Base-by-base conservation (phyloP, 768 basidiomycete species). In the Rhodocollybia butyracea region DNA sequence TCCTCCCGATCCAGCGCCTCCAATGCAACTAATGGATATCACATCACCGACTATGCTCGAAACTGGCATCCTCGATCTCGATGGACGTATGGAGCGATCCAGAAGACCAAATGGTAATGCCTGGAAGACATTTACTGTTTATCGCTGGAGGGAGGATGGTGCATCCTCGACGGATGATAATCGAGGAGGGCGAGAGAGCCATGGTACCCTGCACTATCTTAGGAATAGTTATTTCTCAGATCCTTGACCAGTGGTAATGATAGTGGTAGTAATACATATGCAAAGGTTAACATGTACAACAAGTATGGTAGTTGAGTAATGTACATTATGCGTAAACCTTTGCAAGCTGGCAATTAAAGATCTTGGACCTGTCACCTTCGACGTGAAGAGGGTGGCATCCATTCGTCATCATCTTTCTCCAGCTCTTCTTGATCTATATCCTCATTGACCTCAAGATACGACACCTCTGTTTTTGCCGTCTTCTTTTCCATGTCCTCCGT, bases 41-140 rank as follows among this genome's bases (percentile, higher is more conserved):
- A 72, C 72, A 3, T 73, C 68, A 40, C 77, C 82, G 1, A 64
- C 71, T 2, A 77, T 77, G 63, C 73, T 86, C 15, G 84, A 85
- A 64, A 76, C 70, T 1, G 76, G 65, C 1, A 55, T 85, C 6
- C 69, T 84, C 7, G 81, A 84, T 53, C 65, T 75, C 0, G 80
- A 84, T 55, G 80, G 77, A 2, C 73, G 79, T 3, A 68, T 83
- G 1, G 72, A 76, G 11, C 73, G 70, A 46, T 40, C 65, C 11
- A 68, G 69, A 51, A 61, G 79, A 26, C 74, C 77, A 2, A 74
- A 80, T 56, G 78, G 74, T 6, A 81, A 82, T 55, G 81, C 82
- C 3, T 84, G 82, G 82, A 85, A 85, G 63, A 63, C 66, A 8
- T 70, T 85, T 59, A 77, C 78, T 5, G 69, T 85, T 5, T 85